These are phyloP conservation scores for Neurospora hispaniola DNA, from an alignment of 495 filamentous ascomycete genomes.

Conservation along the genomic window DNA sequence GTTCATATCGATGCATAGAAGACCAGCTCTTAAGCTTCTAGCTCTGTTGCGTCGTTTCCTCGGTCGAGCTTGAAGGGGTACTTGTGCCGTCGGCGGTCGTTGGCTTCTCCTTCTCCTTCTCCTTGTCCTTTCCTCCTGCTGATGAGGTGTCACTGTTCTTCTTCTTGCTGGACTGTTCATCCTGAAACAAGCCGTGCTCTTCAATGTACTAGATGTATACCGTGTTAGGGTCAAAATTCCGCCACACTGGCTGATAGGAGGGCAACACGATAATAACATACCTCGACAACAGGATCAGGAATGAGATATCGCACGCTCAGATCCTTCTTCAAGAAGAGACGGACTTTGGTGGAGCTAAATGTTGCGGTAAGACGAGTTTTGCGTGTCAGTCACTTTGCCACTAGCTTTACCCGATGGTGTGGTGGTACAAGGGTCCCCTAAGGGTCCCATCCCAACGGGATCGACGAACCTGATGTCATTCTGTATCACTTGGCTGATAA, in stretches of 20 bases:
- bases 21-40: neutral
- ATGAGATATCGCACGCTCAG: constrained; percentile 54
- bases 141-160: constrained; percentile 22
- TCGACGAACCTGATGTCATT: constrained; percentile 57
- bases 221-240: neutral
- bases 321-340: constrained; percentile 69
- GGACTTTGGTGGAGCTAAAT: constrained; percentile 66
- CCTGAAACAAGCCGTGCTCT: constrained; percentile 59
- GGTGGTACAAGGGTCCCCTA: neutral
- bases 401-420: neutral
- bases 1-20: neutral
- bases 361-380: neutral
- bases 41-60: neutral
- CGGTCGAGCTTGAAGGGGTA: neutral
- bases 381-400: neutral
- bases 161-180: constrained; percentile 35
- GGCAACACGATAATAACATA: constrained; percentile 7
- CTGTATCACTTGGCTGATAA: constrained; percentile 80
- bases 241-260: constrained; percentile 31
- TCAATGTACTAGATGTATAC: constrained; percentile 72
- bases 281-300: constrained; percentile 18
- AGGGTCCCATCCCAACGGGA: neutral
- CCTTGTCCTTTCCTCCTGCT: constrained; percentile 22
- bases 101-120: constrained; percentile 14
- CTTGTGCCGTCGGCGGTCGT: neutral